Evolutionary conservation across 2,329 filamentous ascomycete genomes (phyloP).

Genomic region (Botryotinia narcissicola): DNA sequence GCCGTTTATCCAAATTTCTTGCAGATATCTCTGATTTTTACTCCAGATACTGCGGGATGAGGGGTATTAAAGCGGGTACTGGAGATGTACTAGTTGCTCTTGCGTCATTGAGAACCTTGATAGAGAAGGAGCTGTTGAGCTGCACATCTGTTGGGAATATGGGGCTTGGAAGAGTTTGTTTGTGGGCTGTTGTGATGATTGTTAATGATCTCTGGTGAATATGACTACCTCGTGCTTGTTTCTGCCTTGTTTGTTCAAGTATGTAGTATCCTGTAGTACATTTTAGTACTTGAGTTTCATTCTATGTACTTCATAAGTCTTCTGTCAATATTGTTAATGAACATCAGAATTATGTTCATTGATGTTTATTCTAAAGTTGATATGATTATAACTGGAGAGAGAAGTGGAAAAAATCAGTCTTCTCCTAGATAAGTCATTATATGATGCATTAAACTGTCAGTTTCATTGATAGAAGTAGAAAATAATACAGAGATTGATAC

Average conservation of each 20-base stretch:
- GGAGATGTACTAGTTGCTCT: neutral
- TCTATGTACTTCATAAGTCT: neutral
- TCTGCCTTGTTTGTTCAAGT: neutral
- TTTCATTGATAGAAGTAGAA: neutral
- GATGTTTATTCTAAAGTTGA: neutral
- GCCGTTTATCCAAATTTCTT: neutral
- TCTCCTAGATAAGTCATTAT: neutral
- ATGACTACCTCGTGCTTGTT: neutral
- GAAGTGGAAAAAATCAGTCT: neutral
- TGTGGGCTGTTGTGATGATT: neutral
- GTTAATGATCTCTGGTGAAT: neutral
- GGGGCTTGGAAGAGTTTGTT: neutral
- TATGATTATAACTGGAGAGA: neutral
- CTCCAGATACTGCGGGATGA: neutral
- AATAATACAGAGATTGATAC: neutral
- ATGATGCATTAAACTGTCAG: neutral
- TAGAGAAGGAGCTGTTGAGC: conserved; percentile 7
- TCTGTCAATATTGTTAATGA: neutral
- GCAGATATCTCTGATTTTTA: neutral
- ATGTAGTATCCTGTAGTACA: neutral
- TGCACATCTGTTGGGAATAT: neutral
- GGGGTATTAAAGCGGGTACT: conserved; percentile 10
- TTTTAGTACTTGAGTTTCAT: neutral
- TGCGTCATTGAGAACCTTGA: neutral
- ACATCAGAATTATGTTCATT: neutral